Percentiles rank a stretch among this genome's conserved stretches.
These are phyloP conservation scores for Fistulina hepatica DNA, from an alignment of 1,284 basidiomycete genomes.

Conservation along the genomic window DNA sequence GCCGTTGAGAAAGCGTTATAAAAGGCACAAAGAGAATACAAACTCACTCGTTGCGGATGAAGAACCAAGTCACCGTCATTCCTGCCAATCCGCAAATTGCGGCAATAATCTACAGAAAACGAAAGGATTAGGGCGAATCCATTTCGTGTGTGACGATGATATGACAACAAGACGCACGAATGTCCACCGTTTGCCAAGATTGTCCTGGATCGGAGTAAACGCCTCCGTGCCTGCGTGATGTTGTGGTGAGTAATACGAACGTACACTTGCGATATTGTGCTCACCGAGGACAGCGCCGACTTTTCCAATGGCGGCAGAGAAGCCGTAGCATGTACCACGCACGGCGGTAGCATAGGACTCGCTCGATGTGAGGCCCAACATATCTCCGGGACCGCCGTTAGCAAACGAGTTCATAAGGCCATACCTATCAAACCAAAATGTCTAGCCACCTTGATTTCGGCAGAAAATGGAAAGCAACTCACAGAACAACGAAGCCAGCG, in stretches of 20 bases:
- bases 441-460: slow-evolving; percentile 11
- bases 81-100: slow-evolving; percentile 58
- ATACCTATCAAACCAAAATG: slow-evolving; percentile 37
- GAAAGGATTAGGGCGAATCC: slow-evolving; percentile 46
- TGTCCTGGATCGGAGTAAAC: slow-evolving; percentile 64
- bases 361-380: slow-evolving; percentile 42
- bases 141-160: background rate
- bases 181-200: slow-evolving; percentile 48
- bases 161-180: slow-evolving; percentile 3
- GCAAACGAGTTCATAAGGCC: slow-evolving; percentile 60
- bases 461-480: slow-evolving; percentile 18
- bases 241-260: too few relatives aligned
- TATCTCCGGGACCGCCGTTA: slow-evolving; percentile 65
- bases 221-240: too few relatives aligned
- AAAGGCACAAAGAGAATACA: background rate
- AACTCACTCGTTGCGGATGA: slow-evolving; percentile 30
- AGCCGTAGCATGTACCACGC: slow-evolving; percentile 54
- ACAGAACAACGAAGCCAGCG: slow-evolving; percentile 61
- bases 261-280: too few relatives aligned
- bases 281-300: slow-evolving; percentile 66
- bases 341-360: slow-evolving; percentile 13
- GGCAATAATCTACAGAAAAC: slow-evolving; percentile 36
- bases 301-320: slow-evolving; percentile 67
- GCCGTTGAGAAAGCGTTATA: background rate
- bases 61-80: slow-evolving; percentile 57